Evolutionary conservation across 1,284 basidiomycete species (phyloP).

Genomic region (Cerrena zonata): DNA sequence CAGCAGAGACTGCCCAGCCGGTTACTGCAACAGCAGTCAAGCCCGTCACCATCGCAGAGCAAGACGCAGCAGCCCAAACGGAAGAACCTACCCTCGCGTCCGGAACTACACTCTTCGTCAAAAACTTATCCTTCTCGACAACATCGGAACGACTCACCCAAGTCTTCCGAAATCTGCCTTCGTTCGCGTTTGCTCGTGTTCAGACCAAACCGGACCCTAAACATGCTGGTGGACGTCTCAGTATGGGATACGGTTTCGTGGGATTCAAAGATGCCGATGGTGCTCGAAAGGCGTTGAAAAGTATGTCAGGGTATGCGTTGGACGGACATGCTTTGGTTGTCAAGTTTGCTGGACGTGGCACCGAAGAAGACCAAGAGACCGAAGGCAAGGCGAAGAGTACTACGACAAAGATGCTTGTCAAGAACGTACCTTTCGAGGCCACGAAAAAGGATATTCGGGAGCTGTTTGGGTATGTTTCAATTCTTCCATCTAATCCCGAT

Average conservation of each 20-base stretch:
- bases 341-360: conserved; percentile 83
- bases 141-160: conserved; percentile 68
- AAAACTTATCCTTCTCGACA: conserved; percentile 91
- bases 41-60: conserved; percentile 38
- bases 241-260: conserved; percentile 96
- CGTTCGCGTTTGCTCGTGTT: conserved; percentile 83
- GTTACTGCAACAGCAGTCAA: conserved; percentile 27
- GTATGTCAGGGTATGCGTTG: conserved; percentile 76
- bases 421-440: conserved; percentile 96
- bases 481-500: conserved; percentile 7
- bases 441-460: conserved; percentile 88
- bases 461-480: conserved; percentile 68
- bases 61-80: conserved; percentile 31
- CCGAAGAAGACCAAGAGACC: conserved; percentile 52
- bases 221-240: conserved; percentile 54
- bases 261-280: conserved; percentile 78
- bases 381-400: conserved; percentile 36
- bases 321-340: conserved; percentile 85
- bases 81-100: conserved; percentile 47
- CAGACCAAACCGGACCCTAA: conserved; percentile 90
- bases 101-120: conserved; percentile 88
- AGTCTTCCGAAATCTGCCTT: conserved; percentile 74
- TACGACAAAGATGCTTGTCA: conserved; percentile 89
- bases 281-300: conserved; percentile 73
- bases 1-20: conserved; percentile 14